Evolutionary conservation across 495 filamentous ascomycete genomes (phyloP), one percentile per base, ranked within the genome.

Genomic region (Lasiosphaeriaceae sp.): DNA sequence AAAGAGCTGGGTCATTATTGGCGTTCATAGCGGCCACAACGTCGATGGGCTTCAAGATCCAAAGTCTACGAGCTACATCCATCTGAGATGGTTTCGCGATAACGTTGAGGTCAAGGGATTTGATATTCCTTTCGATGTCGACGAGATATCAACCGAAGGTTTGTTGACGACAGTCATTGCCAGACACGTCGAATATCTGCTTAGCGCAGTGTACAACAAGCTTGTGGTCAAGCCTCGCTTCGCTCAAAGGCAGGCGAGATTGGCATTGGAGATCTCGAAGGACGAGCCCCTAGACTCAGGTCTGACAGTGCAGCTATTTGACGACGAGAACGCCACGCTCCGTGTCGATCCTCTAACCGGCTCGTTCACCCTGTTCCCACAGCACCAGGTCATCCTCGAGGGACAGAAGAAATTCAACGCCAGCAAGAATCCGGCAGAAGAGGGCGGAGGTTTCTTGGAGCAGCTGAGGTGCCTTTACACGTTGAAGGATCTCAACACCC

Each of bases 1-100:
- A 3, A 95, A 91, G 74, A 94, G 84, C 69, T 97, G 94, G 92
- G 77, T 97, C 46, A 87, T 96, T 43, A 78, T 97, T n/a, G 90
- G 90, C 2, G 76, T 94, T 24, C 76, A 82, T 56, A 88, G 89
- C 63, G 84, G 85, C 41, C 83, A 73, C 61, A 71, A 66, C 46
- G 64, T 56, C 16, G 69, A 61, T 58, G 72, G 59, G 44, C 55
- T 59, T 35, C 58, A 54, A 34, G 71, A 69, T 50, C 69, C 55
- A 35, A 77, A 66, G 57, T 64, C 63, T 46, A 69, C 73, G 45
- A 85, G 70, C 50, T 68, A 65, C 47, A 68, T 97, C 24, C 80
- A 74, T 17, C 66, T 94, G 43, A 83, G 90, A 54, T 97, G 94
- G 94, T 90, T 96, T 65, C 83, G 91, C 41, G 85, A 90, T 59